A percentile compares a stretch with the other conserved stretches of the same genome.
These are phyloP conservation scores for Prinsepia uniflora DNA, from an alignment of 306 rosid species.

Conservation along the genomic window DNA sequence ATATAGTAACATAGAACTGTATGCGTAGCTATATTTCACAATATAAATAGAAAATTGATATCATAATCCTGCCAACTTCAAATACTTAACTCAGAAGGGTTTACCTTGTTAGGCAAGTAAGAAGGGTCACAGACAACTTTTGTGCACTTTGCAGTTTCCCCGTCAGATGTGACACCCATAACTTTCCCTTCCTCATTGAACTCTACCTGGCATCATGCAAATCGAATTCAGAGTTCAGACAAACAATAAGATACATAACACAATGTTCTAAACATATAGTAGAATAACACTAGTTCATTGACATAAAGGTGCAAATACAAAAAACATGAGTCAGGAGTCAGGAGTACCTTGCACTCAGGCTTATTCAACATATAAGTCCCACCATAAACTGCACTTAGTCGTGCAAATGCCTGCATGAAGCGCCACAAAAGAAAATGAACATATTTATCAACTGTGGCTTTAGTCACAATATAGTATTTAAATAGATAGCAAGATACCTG, in stretches of 20 bases:
- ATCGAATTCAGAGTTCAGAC: constrained; percentile 6
- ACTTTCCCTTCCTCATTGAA: constrained; percentile 82
- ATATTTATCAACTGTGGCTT: neutral
- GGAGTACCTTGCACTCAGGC: constrained; percentile 90
- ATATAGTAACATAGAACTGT: neutral
- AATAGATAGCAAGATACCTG: constrained; percentile 48
- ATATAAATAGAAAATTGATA: neutral
- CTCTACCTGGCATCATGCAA: constrained; percentile 68
- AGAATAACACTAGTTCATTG: neutral
- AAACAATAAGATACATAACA: neutral
- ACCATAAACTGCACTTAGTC: constrained; percentile 98
- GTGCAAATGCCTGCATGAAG: constrained; percentile 75
- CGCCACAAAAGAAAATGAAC: neutral
- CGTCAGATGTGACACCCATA: constrained; percentile 93
- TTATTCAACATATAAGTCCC: constrained; percentile 97
- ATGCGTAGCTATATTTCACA: neutral
- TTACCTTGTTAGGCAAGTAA: constrained; percentile 84
- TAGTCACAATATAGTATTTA: neutral
- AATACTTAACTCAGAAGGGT: neutral
- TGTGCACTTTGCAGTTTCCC: constrained; percentile 93
- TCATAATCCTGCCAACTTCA: neutral
- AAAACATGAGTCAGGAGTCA: constrained; percentile 10
- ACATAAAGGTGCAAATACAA: neutral
- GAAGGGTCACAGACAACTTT: constrained; percentile 98
- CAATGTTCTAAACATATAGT: neutral